Evolutionary conservation across 257 asterid genomes (phyloP).

Genomic region (Euphrasia confusa): DNA sequence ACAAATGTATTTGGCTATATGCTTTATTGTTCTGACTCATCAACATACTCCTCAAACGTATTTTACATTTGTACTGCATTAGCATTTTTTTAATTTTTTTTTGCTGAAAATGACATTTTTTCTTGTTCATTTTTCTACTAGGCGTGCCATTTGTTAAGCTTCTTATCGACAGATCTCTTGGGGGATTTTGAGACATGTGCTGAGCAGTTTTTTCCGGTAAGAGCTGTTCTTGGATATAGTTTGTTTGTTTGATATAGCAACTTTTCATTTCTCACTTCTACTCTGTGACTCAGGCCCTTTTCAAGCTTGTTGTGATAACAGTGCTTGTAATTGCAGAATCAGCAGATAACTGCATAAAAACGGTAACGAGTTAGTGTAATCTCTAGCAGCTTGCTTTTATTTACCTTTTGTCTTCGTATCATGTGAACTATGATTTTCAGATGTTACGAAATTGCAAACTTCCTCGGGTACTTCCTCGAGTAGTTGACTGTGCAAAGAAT

Average conservation of each 20-base stretch:
- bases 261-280: constrained; percentile 35
- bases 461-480: constrained; percentile 66
- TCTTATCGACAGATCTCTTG: constrained; percentile 88
- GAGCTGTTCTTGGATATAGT: constrained; percentile 29
- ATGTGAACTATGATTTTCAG: constrained; percentile 30
- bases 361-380: constrained; percentile 37
- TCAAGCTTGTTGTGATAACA: constrained; percentile 99
- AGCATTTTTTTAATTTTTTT: background rate
- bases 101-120: constrained; percentile 14
- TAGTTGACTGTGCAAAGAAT: constrained; percentile 69
- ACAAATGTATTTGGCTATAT: background rate
- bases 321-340: constrained; percentile 92
- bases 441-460: constrained; percentile 85
- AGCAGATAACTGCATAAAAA: constrained; percentile 80
- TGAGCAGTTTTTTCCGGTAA: constrained; percentile 94
- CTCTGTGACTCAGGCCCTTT: constrained; percentile 67
- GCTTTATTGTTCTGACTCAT: background rate
- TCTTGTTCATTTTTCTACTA: constrained; percentile 21
- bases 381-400: background rate
- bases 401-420: constrained; percentile 5
- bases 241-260: background rate
- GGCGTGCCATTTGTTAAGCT: constrained; percentile 70
- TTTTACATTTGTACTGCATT: background rate
- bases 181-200: constrained; percentile 98
- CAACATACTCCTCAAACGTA: background rate